Evolutionary conservation across 148 eudicot species (phyloP), one percentile per base, ranked within the genome.

Genomic region (Diospyros kaki): DNA sequence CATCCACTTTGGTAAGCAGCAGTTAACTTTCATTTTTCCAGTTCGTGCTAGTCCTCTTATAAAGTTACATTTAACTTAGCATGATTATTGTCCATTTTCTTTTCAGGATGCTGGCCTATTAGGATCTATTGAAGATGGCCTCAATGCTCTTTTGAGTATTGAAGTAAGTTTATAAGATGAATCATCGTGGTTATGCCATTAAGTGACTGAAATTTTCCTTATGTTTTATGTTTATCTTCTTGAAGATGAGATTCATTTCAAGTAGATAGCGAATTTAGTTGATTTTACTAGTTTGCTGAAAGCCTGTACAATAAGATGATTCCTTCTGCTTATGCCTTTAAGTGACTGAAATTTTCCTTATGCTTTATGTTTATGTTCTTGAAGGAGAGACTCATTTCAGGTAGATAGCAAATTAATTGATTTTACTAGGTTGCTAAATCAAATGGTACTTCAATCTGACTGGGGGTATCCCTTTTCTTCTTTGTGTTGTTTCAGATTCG

Each of bases 91-190:
- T n/a, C 38, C 17, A 64, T 17, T 15, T 64, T 71, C 17, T 76
- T 73, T 73, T 81, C 80, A 94, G 98, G 98, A 92, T 92, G 89
- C 83, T 43, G 70, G 77, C 76, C 79, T 90, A 51, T 81, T 94
- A 82, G 89, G 89, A 78, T 84, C 96, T 72, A 58, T 94, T 84
- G 96, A 89, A 77, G 98, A 94, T 83, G 98, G 98, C 68, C 91
- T 94, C 65, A 88, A 90, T 78, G 89, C 98, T 64, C 92, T 94
- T 54, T 86, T 94, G 79, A 88, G 81, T 65, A 90, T 94, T 69
- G 98, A 92, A 90, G 98, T 94, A 86, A 89, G 98, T 83, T 40
- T 54, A 58, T 75, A 44, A 44, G 58, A 6, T 68, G 61, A 44
- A 64, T 73, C 15, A 13, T 63, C 41, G 46, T 10, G 4, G 73